Evolutionary conservation across 306 rosid genomes (phyloP).

Genomic region (Begonia fuchsioides): DNA sequence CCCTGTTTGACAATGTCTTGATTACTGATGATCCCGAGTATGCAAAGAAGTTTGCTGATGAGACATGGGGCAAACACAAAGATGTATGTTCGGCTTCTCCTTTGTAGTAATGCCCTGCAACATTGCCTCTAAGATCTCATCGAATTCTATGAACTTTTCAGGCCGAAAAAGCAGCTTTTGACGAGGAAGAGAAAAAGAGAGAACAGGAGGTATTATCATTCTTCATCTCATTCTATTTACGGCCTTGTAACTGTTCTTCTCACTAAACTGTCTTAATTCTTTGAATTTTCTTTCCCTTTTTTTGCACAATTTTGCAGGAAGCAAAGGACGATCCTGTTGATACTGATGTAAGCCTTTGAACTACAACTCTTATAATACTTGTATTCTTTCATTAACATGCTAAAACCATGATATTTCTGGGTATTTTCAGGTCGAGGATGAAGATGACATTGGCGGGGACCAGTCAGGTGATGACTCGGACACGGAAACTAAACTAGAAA

Average conservation of each 20-base stretch:
- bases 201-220: conserved; percentile 38
- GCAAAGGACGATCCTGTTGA: conserved; percentile 65
- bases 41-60: conserved; percentile 84
- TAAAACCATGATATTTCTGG: neutral
- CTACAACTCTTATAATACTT: neutral
- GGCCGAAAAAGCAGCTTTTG: conserved; percentile 96
- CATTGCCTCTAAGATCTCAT: conserved; percentile 1
- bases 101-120: neutral
- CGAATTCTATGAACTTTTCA: conserved; percentile 20
- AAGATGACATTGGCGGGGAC: conserved; percentile 39
- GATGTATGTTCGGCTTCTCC: conserved; percentile 37
- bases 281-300: neutral
- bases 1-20: conserved; percentile 80
- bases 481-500: conserved; percentile 20
- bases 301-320: conserved; percentile 42
- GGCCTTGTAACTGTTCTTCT: neutral
- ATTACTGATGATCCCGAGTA: conserved; percentile 79
- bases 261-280: neutral
- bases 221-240: neutral
- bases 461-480: conserved; percentile 44
- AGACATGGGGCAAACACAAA: conserved; percentile 89
- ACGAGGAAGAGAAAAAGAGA: conserved; percentile 75
- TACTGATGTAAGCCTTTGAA: conserved; percentile 58
- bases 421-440: conserved; percentile 59
- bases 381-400: neutral